Evolutionary conservation across 306 rosid species (phyloP).

Genomic region (Begonia fuchsioides): DNA sequence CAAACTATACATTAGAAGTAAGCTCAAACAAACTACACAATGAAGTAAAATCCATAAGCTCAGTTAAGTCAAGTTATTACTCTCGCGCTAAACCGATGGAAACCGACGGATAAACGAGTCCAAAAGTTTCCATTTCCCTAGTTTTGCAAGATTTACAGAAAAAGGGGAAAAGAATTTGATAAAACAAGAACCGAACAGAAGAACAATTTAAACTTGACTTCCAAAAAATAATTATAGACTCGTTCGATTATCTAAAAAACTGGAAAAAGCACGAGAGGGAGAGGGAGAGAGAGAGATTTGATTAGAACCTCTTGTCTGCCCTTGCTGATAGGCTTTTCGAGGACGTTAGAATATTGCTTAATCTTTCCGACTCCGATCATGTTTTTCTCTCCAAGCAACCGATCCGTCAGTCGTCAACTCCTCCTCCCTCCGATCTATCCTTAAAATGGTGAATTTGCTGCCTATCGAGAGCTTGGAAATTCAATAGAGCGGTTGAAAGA

Average conservation of each 20-base stretch:
- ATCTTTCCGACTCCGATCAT: conserved; percentile 93
- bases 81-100: too few relatives aligned
- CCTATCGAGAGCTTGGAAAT: too few relatives aligned
- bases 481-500: too few relatives aligned
- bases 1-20: too few relatives aligned
- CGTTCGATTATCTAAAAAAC: not conserved
- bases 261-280: not conserved
- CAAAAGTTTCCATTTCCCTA: too few relatives aligned
- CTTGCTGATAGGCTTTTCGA: conserved; percentile 76
- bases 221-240: not conserved
- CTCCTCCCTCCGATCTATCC: not conserved
- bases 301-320: conserved; percentile 47
- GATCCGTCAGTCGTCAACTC: not conserved
- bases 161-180: too few relatives aligned
- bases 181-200: too few relatives aligned
- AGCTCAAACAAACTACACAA: not conserved
- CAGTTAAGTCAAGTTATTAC: not conserved
- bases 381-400: too few relatives aligned
- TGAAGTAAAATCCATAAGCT: not conserved
- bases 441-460: too few relatives aligned
- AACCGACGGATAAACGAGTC: too few relatives aligned
- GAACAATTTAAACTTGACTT: too few relatives aligned
- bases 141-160: too few relatives aligned
- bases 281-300: not conserved
- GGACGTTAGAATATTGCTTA: conserved; percentile 88